A percentile compares a stretch with the other conserved stretches of the same genome.
phyloP scores from a whole-genome alignment of 306 rosid genomes.

The Heteromeles arbutifolia region DNA sequence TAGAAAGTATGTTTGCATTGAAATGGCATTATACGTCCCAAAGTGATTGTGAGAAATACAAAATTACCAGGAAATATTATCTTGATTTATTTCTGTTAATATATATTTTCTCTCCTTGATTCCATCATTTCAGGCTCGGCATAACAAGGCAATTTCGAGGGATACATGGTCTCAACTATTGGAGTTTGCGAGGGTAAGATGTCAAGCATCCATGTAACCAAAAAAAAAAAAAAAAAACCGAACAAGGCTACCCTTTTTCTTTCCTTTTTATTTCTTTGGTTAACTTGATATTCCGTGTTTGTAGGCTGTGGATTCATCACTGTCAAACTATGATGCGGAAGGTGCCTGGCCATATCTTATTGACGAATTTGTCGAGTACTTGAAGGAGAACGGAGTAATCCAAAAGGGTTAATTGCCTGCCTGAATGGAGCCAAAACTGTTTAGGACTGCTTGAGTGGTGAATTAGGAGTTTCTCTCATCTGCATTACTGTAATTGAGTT shows the following conservation, averaged over 20 bases:
- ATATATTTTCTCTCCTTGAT: neutral
- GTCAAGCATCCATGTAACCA: neutral
- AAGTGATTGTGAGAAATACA: neutral
- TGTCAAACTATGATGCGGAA: conserved; percentile 83
- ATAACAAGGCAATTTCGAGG: conserved; percentile 90
- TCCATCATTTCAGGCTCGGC: conserved; percentile 63
- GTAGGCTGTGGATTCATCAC: conserved; percentile 63
- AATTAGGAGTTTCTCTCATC: neutral
- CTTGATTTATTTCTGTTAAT: neutral
- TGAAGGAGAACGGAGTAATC: conserved; percentile 66
- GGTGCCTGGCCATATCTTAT: conserved; percentile 99
- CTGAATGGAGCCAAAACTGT: conserved; percentile 34
- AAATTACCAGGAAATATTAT: neutral
- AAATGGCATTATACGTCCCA: neutral
- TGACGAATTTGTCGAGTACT: conserved; percentile 90
- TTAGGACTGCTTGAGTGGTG: conserved; percentile 17
- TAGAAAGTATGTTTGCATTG: neutral
- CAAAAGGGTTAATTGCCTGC: conserved; percentile 29
- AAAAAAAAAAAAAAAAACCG: neutral
- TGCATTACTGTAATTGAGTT: conserved; percentile 5
- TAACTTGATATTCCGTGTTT: conserved; percentile 14
- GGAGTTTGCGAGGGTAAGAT: conserved; percentile 92
- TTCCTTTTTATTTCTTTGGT: neutral
- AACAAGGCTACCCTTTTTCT: neutral
- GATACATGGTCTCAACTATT: conserved; percentile 98